Evolutionary conservation across 768 basidiomycete genomes (phyloP), one percentile per base, ranked within the genome.

Genomic region (Myochromella boudieri): DNA sequence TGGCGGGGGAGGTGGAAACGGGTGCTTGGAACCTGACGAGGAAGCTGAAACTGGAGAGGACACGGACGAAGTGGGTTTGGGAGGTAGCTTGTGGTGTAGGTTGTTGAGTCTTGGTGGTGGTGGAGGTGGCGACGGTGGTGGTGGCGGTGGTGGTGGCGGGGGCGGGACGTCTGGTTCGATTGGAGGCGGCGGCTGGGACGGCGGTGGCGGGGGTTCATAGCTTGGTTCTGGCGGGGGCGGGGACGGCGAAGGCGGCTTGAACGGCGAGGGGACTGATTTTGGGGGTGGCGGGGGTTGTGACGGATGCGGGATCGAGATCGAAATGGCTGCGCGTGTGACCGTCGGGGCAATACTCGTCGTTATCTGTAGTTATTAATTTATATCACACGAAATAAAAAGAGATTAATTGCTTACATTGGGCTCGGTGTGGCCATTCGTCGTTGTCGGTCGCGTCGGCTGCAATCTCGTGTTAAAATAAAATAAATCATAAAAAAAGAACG

Each of bases 181-280:
- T 11, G 56, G 61, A 8, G 60, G 55, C 40, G 63, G 62, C 7
- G 68, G 66, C 1, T 62, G 61, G 1, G 67, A 57, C 2, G 67
- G 55, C 11, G 63, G 57, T 1, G 62, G 60, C 3, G 61, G 54
- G 25, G 59, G 57, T 8, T 57, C 57, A 21, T 56, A 51, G 9
- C 25, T 46, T 32, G 64, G 63, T 12, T 63, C 66, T 25, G 63
- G 64, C 3, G 68, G 68, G 9, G 64, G 64, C 2, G 65, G 64
- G 3, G 68, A 59, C 8, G 43, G 54, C 37, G 31, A 51, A 48
- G 60, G 56, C 0, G 65, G 46, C n/a, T 31, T 40, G 48, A 52
- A 62, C 40, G 28, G 57, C 46, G 45, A 65, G 56, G 28, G 63
- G 56, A 17, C 65, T 51, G 31, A 61, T 57, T 22, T 67, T 52